Percentiles rank a stretch among this genome's conserved stretches.
Evolutionary conservation across 2,329 filamentous ascomycete genomes (phyloP).

Genomic region (Setomelanomma holmii): DNA sequence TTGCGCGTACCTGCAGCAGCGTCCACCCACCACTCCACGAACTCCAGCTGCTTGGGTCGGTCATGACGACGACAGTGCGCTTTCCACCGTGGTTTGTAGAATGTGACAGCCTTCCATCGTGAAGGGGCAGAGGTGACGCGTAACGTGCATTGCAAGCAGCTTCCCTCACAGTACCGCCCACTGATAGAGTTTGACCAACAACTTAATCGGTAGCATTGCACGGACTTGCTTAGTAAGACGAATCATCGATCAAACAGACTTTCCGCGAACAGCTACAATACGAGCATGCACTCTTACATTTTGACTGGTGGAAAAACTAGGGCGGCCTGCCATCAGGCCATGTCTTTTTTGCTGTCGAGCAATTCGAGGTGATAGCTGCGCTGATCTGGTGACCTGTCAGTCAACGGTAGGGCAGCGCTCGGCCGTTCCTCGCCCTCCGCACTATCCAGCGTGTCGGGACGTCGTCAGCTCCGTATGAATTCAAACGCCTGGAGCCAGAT

Average conservation of each 20-base stretch:
- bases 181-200: constrained; percentile 15
- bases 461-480: constrained; percentile 7
- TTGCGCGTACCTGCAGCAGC: constrained; percentile 45
- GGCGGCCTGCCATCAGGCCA: not conserved
- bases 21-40: constrained; percentile 11
- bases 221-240: not conserved
- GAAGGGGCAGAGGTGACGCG: too few relatives aligned
- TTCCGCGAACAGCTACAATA: not conserved
- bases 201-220: not conserved
- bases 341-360: not conserved
- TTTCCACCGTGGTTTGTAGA: too few relatives aligned
- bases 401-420: constrained; percentile 25
- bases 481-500: constrained; percentile 13
- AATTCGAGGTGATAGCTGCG: constrained; percentile 1
- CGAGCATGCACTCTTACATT: not conserved
- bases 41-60: not conserved
- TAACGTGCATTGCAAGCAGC: too few relatives aligned
- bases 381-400: constrained; percentile 26
- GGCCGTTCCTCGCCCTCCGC: constrained; percentile 35
- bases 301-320: not conserved
- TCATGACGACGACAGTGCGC: constrained; percentile 4
- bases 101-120: too few relatives aligned
- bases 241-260: not conserved
- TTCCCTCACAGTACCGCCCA: too few relatives aligned
- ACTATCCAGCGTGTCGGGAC: constrained; percentile 36